Evolutionary conservation across 2,329 filamentous ascomycete species (phyloP), one percentile per base, ranked within the genome.

Genomic region (Pseudogymnoascus sp.): DNA sequence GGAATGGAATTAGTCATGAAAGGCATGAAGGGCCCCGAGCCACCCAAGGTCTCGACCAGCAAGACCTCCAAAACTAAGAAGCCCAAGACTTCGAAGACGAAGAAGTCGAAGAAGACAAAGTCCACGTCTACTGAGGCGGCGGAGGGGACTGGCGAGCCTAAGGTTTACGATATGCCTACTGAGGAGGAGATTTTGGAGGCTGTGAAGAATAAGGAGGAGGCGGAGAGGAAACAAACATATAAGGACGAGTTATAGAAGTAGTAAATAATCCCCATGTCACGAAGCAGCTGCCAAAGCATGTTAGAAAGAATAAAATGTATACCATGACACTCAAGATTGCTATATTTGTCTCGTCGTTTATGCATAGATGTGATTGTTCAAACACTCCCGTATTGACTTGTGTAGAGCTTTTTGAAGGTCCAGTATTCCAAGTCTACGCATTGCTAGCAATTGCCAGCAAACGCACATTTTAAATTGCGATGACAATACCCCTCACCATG

Each of bases 1-100:
- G 83, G 85, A 68, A 82, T 87, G 72, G 84, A 90, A 25, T 79
- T 92, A 58, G 81, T 90, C 61, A 83, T 87, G 78, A 88, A 86
- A 78, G 83, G 83, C 62, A 83, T 88, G 68, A 81, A 78, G 67
- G 80, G 80, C 68, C 80, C 81, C 60, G 55, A 58, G 33, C 33
- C 6, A 18, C 52, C 37, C 3, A 63, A 81, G 68, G 75, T 74
- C 66, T 74, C 75, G 66, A 77, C 77, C 67, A 79, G 78, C 69
- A 73, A 73, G 67, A 73, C 64, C 52, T 72, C 68, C 36, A 72
- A 69, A 66, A 69, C 72, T 39, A 74, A 76, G 68, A 76, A 72
- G 65, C 71, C 75, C 29, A 78, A 72, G 61, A 73, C 74, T 55
- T 65, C 72, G 48, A 73, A 67, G 60, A 69, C 69, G 68, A 74